A percentile compares a stretch with the other conserved stretches of the same genome.
phyloP scores from a whole-genome alignment of 129 eudicot genomes.

The Oenanthe sinensis region DNA sequence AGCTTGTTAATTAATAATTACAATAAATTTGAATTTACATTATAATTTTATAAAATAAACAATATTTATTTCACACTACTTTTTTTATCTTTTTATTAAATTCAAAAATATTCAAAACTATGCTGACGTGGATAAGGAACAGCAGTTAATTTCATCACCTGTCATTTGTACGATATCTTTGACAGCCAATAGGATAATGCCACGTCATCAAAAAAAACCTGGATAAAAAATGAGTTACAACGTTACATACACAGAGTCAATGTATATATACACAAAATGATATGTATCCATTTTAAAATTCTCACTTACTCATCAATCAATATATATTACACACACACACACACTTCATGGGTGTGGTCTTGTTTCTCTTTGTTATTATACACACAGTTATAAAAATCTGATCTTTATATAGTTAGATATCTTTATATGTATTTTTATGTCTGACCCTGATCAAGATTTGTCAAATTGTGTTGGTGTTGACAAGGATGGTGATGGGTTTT shows the following conservation, averaged over 20 bases:
- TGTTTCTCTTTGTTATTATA: background rate
- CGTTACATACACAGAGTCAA: too few relatives aligned
- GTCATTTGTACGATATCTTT: background rate
- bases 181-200: background rate
- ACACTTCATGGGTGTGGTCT: background rate
- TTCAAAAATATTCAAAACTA: too few relatives aligned
- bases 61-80: too few relatives aligned
- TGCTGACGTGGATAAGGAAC: background rate
- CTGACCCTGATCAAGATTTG: conserved; percentile 3
- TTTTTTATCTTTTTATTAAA: too few relatives aligned
- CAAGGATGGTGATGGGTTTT: background rate
- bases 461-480: background rate
- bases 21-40: too few relatives aligned
- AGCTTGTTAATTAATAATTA: too few relatives aligned
- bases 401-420: background rate
- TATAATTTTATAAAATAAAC: too few relatives aligned
- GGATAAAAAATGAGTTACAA: too few relatives aligned
- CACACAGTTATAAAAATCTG: background rate
- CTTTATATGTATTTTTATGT: background rate
- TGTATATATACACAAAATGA: background rate
- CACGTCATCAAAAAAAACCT: too few relatives aligned
- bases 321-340: background rate
- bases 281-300: background rate
- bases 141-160: background rate
- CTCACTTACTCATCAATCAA: background rate